Evolutionary conservation across 2,329 filamentous ascomycete genomes (phyloP), one percentile per base, ranked within the genome.

Genomic region (Paraconiothyrium sp.): DNA sequence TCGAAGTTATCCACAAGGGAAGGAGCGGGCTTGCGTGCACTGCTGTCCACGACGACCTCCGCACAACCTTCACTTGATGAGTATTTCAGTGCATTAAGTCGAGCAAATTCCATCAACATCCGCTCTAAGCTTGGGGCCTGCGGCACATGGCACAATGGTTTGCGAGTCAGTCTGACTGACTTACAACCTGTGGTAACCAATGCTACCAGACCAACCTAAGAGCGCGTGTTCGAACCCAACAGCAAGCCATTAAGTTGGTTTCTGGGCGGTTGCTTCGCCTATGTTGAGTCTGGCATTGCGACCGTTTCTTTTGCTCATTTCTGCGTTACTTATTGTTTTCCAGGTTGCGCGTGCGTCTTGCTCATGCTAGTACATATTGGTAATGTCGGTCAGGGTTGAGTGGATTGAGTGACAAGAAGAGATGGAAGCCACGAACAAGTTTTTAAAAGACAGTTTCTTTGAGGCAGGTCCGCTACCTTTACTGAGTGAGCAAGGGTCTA

Each of bases 291-390:
- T 46, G 43, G 43, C 43, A 46, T 46, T 46, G 43, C 20, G 20
- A 8, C 46, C 11, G 46, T 49, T 49, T 49, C 46, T 49, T 49
- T 49, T 48, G 46, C 46, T 30, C 30, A n/a, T 49, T 49, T 49
- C 14, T 32, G 27, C 2, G 27, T 8, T 8, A 30, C 6, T 30
- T 32, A 11, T 30, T 49, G 6, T 49, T 4, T 30, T 32, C n/a
- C 14, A 41, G 39, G 8, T n/a, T 41, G 37, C 20, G 20, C 20
- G 20, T 20, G 20, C 20, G 27, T 30, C 2, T 30, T 30, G 27
- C 27, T 6, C 27, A 30, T 30, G 27, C 27, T 4, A 6, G 27
- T 4, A 30, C 6, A 30, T 6, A 30, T 30, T 4, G 27, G 6
- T 30, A 2, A 30, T 30, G 27, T 30, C 27, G 1, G 27, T 30